These are phyloP conservation scores for Eudorina sp. DNA, from an alignment of 139 green algal species.

Conservation along the genomic window DNA sequence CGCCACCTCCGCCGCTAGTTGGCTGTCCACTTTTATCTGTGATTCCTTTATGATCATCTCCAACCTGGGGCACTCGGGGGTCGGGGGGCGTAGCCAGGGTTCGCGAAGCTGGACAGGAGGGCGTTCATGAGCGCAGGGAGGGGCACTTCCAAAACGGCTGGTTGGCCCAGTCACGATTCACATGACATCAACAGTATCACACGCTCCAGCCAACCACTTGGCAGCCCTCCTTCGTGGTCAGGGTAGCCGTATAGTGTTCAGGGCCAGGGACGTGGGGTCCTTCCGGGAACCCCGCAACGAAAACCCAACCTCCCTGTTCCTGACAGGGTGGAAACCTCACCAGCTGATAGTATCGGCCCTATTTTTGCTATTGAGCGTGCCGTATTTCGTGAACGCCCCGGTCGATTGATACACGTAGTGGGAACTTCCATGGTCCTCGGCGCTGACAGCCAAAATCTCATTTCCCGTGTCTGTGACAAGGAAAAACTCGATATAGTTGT, in stretches of 20 bases:
- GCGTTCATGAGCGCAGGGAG: no score
- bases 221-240: no score
- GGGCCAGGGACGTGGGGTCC: no score
- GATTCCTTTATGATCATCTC: constrained; percentile 60
- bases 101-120: no score
- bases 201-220: no score
- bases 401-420: constrained; percentile 50
- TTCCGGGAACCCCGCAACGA: no score
- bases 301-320: no score
- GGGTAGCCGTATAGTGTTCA: no score
- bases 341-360: constrained; percentile 44
- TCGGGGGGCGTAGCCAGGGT: no score
- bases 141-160: no score
- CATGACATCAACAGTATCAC: no score
- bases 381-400: constrained; percentile 31
- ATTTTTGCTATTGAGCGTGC: constrained; percentile 41
- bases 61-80: constrained; percentile 61
- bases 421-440: constrained; percentile 49
- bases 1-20: constrained; percentile 1
- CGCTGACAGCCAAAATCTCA: constrained; percentile 42
- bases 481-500: constrained; percentile 45
- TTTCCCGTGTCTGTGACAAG: constrained; percentile 25
- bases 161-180: no score
- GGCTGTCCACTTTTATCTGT: constrained; percentile 1
- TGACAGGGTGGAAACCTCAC: constrained; percentile 48